Evolutionary conservation across 768 basidiomycete genomes (phyloP).

Genomic region (Lactarius pseudohatsudake): DNA sequence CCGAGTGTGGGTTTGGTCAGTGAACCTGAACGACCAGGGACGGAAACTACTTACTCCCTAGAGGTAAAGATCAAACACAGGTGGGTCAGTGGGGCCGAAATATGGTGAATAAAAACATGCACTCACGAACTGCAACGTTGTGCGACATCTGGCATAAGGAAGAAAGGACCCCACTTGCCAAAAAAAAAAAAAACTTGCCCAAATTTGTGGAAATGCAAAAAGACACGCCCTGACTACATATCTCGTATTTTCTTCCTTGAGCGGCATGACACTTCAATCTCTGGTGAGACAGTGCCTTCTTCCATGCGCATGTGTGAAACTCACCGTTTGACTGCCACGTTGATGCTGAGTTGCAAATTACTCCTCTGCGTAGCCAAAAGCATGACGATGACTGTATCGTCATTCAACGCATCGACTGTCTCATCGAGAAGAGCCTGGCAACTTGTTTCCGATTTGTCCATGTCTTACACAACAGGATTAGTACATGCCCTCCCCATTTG

Average conservation of each 20-base stretch:
- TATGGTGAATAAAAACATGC: background rate
- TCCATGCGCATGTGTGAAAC: background rate
- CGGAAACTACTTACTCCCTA: background rate
- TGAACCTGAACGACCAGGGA: background rate
- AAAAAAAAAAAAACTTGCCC: background rate
- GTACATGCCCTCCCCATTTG: background rate
- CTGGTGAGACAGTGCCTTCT: background rate
- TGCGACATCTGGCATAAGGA: background rate
- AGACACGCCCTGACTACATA: background rate
- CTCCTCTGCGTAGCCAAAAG: background rate
- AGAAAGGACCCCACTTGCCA: background rate
- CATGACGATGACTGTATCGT: background rate
- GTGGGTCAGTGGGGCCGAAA: background rate
- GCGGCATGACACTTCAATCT: background rate
- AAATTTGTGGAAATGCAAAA: background rate
- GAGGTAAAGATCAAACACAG: background rate
- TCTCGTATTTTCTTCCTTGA: background rate
- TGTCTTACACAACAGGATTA: background rate
- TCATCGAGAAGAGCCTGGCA: background rate
- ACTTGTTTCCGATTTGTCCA: background rate
- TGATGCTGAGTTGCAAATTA: background rate
- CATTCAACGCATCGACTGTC: background rate
- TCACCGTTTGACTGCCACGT: background rate
- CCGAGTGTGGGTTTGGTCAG: too few relatives aligned
- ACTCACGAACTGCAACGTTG: background rate